Conservation (phyloP, 345 rosid species). For the Lenwebbia sp. region DNA sequence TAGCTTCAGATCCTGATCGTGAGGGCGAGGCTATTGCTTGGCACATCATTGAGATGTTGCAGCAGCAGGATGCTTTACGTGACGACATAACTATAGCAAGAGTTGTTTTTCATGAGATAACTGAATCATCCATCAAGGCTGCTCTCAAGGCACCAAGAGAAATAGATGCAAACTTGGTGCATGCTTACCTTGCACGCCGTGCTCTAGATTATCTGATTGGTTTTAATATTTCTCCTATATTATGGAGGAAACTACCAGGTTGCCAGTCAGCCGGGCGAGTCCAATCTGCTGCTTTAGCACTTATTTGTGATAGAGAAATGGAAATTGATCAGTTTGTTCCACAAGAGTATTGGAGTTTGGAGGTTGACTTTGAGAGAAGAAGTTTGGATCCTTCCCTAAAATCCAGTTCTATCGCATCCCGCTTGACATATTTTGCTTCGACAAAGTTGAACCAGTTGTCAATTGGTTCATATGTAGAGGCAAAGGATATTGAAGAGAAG, state of each 20-base stretch:
- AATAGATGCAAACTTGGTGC: slow-evolving; percentile 75
- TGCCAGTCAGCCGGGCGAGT: slow-evolving; percentile 98
- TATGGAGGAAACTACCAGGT: slow-evolving; percentile 97
- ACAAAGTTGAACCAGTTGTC: slow-evolving; percentile 71
- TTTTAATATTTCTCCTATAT: slow-evolving; percentile 83
- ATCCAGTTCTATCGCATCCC: slow-evolving; percentile 36
- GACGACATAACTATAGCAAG: slow-evolving; percentile 67
- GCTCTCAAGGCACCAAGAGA: slow-evolving; percentile 80
- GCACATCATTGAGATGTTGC: slow-evolving; percentile 98
- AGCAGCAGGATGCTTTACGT: slow-evolving; percentile 80
- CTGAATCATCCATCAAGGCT: slow-evolving; percentile 76
- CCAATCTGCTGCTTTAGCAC: slow-evolving; percentile 94
- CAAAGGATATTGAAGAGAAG: slow-evolving; percentile 43
- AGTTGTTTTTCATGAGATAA: slow-evolving; percentile 92
- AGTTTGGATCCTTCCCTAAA: slow-evolving; percentile 11
- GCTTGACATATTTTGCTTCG: slow-evolving; percentile 53
- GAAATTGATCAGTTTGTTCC: slow-evolving; percentile 84
- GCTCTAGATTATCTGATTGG: slow-evolving; percentile 98
- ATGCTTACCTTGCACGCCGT: slow-evolving; percentile 90
- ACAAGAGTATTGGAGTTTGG: slow-evolving; percentile 80
- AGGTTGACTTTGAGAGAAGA: slow-evolving; percentile 32
- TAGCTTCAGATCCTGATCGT: slow-evolving; percentile 99
- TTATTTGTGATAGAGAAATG: slow-evolving; percentile 83
- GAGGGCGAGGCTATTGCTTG: slow-evolving; percentile 99
- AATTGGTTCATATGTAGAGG: slow-evolving; percentile 45